These are phyloP conservation scores for Jatropha multifida DNA, from an alignment of 441 rosid genomes.

Conservation along the genomic window DNA sequence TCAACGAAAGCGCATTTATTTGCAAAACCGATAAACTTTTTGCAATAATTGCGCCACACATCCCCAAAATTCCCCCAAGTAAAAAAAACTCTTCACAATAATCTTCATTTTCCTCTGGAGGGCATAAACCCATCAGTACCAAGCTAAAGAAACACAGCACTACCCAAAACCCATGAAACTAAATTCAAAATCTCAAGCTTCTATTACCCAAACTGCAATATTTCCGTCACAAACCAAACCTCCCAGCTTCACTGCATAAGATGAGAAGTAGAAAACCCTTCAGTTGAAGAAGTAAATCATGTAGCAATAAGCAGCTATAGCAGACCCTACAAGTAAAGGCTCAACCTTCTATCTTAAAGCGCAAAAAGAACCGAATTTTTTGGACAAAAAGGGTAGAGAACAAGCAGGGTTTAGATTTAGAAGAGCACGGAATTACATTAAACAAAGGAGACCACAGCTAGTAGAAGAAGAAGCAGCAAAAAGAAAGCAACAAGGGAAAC, in stretches of 20 bases:
- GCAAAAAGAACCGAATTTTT: slow-evolving; percentile 27
- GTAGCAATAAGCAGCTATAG: slow-evolving; percentile 11
- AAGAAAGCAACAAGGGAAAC: slow-evolving; percentile 24
- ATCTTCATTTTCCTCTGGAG: slow-evolving; percentile 18
- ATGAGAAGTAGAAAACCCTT: slow-evolving; percentile 12
- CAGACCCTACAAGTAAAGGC: slow-evolving; percentile 22
- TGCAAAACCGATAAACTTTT: slow-evolving; percentile 18
- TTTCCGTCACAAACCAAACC: slow-evolving; percentile 15
- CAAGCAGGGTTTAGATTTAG: slow-evolving; percentile 12
- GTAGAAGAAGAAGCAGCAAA: slow-evolving; percentile 4
- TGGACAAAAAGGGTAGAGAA: slow-evolving; percentile 19
- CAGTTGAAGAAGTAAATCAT: slow-evolving; percentile 23
- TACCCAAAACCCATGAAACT: slow-evolving; percentile 31
- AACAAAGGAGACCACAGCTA: slow-evolving; percentile 16
- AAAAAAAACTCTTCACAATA: slow-evolving; percentile 17
- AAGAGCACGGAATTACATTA: slow-evolving; percentile 17
- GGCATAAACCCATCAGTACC: slow-evolving; percentile 21
- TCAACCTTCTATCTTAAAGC: slow-evolving; percentile 25
- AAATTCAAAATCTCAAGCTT: slow-evolving; percentile 25
- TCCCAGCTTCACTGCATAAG: slow-evolving; percentile 17
- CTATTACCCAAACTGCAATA: slow-evolving; percentile 4
- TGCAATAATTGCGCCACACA: slow-evolving; percentile 19
- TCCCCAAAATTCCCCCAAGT: slow-evolving; percentile 21
- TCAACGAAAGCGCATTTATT: slow-evolving; percentile 30
- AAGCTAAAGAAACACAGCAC: slow-evolving; percentile 19